Conservation (phyloP, 208 protist species). For the Angomonas desouzai region DNA sequence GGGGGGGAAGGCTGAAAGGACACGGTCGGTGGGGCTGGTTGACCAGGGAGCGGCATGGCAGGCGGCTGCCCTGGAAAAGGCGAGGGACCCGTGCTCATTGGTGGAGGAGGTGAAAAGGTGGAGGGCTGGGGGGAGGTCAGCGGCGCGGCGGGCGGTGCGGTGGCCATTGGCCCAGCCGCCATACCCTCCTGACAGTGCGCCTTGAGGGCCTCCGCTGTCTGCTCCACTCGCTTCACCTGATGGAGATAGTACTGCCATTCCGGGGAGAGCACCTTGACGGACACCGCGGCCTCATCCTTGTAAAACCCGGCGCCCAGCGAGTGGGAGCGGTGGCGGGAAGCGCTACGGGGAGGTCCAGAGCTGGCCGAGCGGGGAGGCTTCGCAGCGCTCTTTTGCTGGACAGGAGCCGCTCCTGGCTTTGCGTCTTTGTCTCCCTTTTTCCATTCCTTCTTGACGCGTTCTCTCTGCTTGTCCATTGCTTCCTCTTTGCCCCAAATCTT, state of each 20-base stretch:
- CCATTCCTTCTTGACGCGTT: constrained; percentile 29
- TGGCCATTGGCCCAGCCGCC: background rate
- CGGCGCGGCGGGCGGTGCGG: background rate
- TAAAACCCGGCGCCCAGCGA: constrained; percentile 55
- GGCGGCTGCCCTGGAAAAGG: background rate
- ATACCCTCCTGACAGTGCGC: constrained; percentile 42
- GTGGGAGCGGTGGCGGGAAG: constrained; percentile 14
- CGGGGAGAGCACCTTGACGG: constrained; percentile 35
- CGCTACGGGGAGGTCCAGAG: background rate
- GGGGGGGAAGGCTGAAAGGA: constrained; percentile 16
- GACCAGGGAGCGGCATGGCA: constrained; percentile 3
- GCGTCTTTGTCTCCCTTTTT: constrained; percentile 16
- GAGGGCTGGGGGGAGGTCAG: constrained; percentile 10
- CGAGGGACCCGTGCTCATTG: no score
- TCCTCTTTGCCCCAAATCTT: constrained; percentile 62
- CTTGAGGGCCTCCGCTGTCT: constrained; percentile 26
- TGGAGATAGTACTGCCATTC: constrained; percentile 43
- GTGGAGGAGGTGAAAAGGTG: background rate
- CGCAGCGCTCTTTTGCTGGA: background rate
- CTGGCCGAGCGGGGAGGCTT: background rate
- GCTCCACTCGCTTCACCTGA: constrained; percentile 27
- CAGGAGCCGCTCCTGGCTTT: background rate
- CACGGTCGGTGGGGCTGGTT: constrained; percentile 4
- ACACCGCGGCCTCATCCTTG: constrained; percentile 46
- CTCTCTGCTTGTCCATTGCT: constrained; percentile 35